phyloP scores from a whole-genome alignment of 345 rosid species.

The Lepidium sativum region DNA sequence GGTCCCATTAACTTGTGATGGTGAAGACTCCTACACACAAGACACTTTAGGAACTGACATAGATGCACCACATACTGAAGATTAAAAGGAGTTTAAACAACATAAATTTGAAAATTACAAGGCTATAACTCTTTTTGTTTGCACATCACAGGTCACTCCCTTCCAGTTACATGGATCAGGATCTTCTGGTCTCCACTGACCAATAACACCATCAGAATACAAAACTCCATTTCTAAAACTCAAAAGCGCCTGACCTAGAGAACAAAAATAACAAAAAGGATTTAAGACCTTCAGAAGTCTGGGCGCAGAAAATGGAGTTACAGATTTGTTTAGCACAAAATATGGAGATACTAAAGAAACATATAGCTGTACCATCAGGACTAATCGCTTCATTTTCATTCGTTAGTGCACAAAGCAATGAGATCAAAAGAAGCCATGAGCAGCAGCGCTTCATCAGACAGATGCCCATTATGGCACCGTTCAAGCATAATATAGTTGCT shows the following conservation, averaged over 20 bases:
- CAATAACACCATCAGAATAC: conserved; percentile 60
- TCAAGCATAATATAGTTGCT: conserved; percentile 47
- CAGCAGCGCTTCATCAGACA: conserved; percentile 35
- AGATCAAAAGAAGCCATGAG: conserved; percentile 46
- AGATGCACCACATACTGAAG: background rate
- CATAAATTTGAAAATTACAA: conserved; percentile 47
- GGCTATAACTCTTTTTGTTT: conserved; percentile 68
- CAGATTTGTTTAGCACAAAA: conserved; percentile 32
- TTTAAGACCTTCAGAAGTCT: conserved; percentile 12
- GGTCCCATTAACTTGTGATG: conserved; percentile 76
- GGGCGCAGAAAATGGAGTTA: conserved; percentile 23
- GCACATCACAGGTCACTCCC: conserved; percentile 73
- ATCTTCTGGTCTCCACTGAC: conserved; percentile 97
- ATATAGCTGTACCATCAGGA: conserved; percentile 29
- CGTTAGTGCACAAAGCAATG: conserved; percentile 34
- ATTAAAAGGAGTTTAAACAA: background rate
- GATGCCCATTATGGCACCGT: conserved; percentile 69
- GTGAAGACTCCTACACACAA: conserved; percentile 56
- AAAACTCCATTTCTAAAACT: conserved; percentile 59
- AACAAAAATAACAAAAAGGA: conserved; percentile 11
- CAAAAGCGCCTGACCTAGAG: conserved; percentile 76
- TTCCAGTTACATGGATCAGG: conserved; percentile 94
- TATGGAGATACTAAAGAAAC: conserved; percentile 30
- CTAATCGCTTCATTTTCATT: conserved; percentile 36
- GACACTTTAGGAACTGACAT: conserved; percentile 10